Evolutionary conservation across 306 rosid genomes (phyloP), one percentile per base, ranked within the genome.

Genomic region (Corylus avellana): DNA sequence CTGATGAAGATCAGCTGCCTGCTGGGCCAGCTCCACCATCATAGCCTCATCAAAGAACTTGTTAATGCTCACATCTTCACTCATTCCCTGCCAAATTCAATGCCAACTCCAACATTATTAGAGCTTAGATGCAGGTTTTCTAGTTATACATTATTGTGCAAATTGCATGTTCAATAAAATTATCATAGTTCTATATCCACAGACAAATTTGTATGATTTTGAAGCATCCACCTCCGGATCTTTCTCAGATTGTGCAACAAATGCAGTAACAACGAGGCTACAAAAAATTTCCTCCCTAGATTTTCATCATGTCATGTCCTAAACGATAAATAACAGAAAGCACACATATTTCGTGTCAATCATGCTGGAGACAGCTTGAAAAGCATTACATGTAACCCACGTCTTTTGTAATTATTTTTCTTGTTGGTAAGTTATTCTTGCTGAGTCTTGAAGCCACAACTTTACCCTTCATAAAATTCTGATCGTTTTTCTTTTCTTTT

Each of bases 11-110:
- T 92, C 98, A 49, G 99, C 97, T 12, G 95, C 97, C 78, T 92
- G 98, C 84, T 95, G 98, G n/a, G 97, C 99, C 81, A 93, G 89
- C 56, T 95, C 99, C 76, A 93, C 96, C 99, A 93, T 91, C 99
- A 95, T 95, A 51, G 99, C 97, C 90, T 95, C 99, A 12, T 95
- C 99, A 11, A 95, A 95, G 84, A 95, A 95, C 75, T 95, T 94
- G 72, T 90, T 88, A 67, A 93, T 95, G 91, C 98, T 95, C 72
- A 95, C 99, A 72, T 92, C 97, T 88, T 95, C 98, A 22, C 98
- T 95, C 98, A 92, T 95, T 79, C 98, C 98, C 98, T 92, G 93
- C 58, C 78, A 84, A 78, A 79, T 82, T 55, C 47, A 77, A 64
- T 80, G 35, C 32, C 32, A 54, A 8, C 22, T 14, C 50, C 20